Percentiles rank a stretch among this genome's conserved stretches.
Conservation (phyloP, 2,329 filamentous ascomycete genomes). For the Lojkania enalia region DNA sequence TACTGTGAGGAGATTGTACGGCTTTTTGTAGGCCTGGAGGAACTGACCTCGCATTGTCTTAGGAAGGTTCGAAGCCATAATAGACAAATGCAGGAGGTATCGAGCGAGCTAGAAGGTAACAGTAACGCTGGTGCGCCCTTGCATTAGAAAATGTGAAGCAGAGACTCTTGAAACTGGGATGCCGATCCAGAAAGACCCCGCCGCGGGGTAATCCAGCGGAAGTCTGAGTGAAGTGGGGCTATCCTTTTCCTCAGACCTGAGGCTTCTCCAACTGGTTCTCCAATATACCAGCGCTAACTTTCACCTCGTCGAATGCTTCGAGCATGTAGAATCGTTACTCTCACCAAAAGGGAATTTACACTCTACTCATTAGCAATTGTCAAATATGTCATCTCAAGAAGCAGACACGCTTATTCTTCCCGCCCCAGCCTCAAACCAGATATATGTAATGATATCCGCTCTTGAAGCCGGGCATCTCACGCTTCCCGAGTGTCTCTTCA, state of each 20-base stretch:
- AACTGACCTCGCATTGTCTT: conserved; percentile 47
- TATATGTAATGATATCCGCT: conserved; percentile 37
- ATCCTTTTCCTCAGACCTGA: conserved; percentile 5
- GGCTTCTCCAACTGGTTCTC: conserved; percentile 15
- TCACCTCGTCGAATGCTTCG: not conserved
- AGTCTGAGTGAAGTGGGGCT: conserved; percentile 25
- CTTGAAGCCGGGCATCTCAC: conserved; percentile 47
- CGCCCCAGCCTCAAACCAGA: conserved; percentile 23
- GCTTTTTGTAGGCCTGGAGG: conserved; percentile 47
- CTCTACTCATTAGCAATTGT: not conserved
- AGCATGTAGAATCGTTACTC: not conserved
- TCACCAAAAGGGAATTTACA: not conserved
- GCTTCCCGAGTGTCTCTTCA: conserved; percentile 53
- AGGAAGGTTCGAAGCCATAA: conserved; percentile 24
- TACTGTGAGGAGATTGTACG: conserved; percentile 44
- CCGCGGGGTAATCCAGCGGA: conserved; percentile 39
- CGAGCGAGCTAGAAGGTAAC: not conserved
- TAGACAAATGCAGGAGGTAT: not conserved
- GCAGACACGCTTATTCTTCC: conserved; percentile 25
- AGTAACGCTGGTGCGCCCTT: not conserved
- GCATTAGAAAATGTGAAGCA: not conserved
- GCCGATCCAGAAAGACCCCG: conserved; percentile 20
- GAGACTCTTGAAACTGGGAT: not conserved
- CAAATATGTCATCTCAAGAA: conserved; percentile 2
- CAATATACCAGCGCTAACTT: conserved; percentile 3